phyloP scores from a whole-genome alignment of 129 eudicot species.

The Escallonia herrerae region DNA sequence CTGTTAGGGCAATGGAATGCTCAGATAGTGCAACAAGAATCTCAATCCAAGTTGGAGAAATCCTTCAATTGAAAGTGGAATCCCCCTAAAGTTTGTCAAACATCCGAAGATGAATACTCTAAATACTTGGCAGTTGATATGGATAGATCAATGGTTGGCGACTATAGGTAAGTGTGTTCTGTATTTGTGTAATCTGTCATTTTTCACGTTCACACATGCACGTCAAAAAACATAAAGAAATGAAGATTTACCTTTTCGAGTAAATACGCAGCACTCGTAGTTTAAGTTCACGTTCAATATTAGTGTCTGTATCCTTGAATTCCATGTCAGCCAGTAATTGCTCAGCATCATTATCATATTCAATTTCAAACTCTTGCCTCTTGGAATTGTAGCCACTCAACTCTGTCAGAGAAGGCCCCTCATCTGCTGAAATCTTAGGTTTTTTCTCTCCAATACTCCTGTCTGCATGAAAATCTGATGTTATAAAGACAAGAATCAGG shows the following conservation, averaged over 20 bases:
- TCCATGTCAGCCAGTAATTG: conserved; percentile 97
- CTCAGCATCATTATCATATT: conserved; percentile 97
- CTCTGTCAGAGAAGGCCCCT: conserved; percentile 67
- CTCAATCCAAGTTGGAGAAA: too few species aligned
- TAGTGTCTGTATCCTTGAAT: conserved; percentile 82
- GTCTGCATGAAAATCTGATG: conserved; percentile 46
- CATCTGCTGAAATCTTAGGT: conserved; percentile 64
- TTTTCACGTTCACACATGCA: not conserved
- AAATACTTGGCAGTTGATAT: too few species aligned
- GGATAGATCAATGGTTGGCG: too few species aligned
- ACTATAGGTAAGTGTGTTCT: too few species aligned
- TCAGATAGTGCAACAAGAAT: too few species aligned
- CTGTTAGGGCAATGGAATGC: too few species aligned
- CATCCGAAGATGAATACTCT: too few species aligned
- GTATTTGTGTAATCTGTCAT: too few species aligned
- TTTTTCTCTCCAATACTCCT: conserved; percentile 93
- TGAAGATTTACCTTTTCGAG: conserved; percentile 47
- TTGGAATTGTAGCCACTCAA: conserved; percentile 78
- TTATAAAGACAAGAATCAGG: conserved; percentile 6
- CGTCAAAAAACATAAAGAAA: not conserved
- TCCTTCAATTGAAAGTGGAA: too few species aligned
- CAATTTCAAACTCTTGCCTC: conserved; percentile 91
- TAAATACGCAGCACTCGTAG: conserved; percentile 71
- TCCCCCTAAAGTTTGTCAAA: too few species aligned
- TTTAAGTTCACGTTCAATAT: conserved; percentile 84